Evolutionary conservation across 768 basidiomycete genomes (phyloP), one percentile per base, ranked within the genome.

Genomic region (Omphalotus guepiniiformis): DNA sequence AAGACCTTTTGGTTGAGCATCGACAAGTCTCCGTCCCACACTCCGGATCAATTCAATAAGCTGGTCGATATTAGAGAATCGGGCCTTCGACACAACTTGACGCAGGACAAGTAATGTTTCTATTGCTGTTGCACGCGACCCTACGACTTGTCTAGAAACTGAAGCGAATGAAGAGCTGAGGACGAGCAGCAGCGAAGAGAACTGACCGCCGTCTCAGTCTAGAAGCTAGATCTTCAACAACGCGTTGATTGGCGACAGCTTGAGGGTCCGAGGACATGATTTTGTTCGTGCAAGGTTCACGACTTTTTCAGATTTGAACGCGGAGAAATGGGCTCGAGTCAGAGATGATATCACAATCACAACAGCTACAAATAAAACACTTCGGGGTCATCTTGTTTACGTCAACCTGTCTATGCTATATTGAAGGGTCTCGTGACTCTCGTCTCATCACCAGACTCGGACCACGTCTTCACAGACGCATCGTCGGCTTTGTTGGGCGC

Each of bases 1-100:
- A 53, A 56, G 46, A 93, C 95, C 95, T 82, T 95, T 96, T 11
- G 94, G 93, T 61, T 97, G 93, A 7, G 95, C 93, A 16, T 92
- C 89, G 6, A 88, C 83, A 34, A 99, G 65, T 54, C 79, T 80
- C 53, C 80, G 74, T 3, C 95, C 96, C 8, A 92, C 86, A 39
- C 70, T 69, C 45, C 87, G 82, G 53, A 99, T 85, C 48, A 89
- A 79, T 39, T 75, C 74, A 3, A 93, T 77, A 2, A 98, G 73
- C 53, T 94, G 88, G 35, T 91, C 86, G 56, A 97, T 85, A 55
- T 86, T 90, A 19, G 80, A 80, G 58, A 96, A 96, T 39, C 81
- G 81, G 6, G 90, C 89, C 56, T 82, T 85, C 2, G 93, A 80
- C 13, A 98, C 84, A 52, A 97, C 88, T 57, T 93, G 91, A 25